phyloP scores from a whole-genome alignment of 495 filamentous ascomycete species.

The Xylaria grammica region DNA sequence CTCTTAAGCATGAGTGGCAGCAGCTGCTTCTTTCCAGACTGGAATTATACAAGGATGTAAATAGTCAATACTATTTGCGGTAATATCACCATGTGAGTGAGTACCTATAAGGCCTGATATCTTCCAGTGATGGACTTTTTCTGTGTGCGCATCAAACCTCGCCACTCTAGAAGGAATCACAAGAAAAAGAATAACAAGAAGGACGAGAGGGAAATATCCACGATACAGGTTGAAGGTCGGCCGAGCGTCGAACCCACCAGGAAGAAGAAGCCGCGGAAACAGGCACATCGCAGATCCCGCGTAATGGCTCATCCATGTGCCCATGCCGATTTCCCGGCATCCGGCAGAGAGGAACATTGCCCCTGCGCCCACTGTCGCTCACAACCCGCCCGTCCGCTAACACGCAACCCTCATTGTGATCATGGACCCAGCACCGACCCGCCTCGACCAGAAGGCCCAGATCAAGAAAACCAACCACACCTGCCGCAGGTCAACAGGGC shows the following conservation, averaged over 20 bases:
- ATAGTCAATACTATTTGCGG: neutral
- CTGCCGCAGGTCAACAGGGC: neutral
- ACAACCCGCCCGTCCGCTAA: neutral
- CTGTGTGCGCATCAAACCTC: conserved; percentile 14
- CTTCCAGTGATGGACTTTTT: conserved; percentile 8
- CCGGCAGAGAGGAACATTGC: neutral
- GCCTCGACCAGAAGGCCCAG: neutral
- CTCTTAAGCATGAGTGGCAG: neutral
- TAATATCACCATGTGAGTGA: neutral
- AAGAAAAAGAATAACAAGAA: neutral
- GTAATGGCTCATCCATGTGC: neutral
- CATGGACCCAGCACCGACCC: neutral
- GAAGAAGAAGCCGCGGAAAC: neutral
- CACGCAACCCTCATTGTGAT: neutral
- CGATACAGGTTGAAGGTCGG: neutral
- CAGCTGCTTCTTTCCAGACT: neutral
- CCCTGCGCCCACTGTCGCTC: neutral
- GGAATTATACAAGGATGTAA: conserved; percentile 4
- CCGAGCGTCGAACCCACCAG: neutral
- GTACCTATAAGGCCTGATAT: neutral
- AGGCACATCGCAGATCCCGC: neutral
- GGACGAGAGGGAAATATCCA: neutral
- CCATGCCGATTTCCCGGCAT: neutral
- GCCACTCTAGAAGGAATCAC: neutral
- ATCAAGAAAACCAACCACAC: neutral